These are phyloP conservation scores for Fusarium buxicola DNA, from an alignment of 2,329 filamentous ascomycete genomes.

Conservation along the genomic window DNA sequence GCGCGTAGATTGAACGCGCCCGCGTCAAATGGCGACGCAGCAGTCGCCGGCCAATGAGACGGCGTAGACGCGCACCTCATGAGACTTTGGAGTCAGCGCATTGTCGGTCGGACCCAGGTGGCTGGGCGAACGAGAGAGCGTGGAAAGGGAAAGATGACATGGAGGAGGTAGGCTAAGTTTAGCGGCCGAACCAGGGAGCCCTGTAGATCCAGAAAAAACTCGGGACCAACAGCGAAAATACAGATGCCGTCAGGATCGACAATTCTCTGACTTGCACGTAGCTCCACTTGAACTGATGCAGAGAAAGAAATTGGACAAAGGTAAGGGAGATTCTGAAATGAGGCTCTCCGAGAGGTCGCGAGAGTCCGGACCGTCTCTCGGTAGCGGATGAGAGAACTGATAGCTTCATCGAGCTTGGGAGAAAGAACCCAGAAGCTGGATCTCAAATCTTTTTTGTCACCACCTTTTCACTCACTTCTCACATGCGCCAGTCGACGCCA, in stretches of 20 bases:
- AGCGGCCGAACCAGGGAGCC: slow-evolving; percentile 37
- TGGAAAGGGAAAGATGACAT: slow-evolving; percentile 28
- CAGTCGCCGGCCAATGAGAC: slow-evolving; percentile 31
- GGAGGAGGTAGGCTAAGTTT: slow-evolving; percentile 35
- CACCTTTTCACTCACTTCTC: slow-evolving; percentile 41
- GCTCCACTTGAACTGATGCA: slow-evolving; percentile 32
- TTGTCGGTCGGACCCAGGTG: slow-evolving; percentile 34
- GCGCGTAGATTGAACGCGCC: slow-evolving; percentile 38
- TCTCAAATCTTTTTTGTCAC: slow-evolving; percentile 35
- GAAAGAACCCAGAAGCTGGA: background rate
- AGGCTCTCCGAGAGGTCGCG: slow-evolving; percentile 1
- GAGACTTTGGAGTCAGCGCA: slow-evolving; percentile 42
- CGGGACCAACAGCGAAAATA: slow-evolving; percentile 16
- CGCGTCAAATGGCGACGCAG: slow-evolving; percentile 42
- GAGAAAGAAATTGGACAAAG: slow-evolving; percentile 27
- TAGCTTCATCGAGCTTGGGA: background rate
- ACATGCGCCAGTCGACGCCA: slow-evolving; percentile 36
- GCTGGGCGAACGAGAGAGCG: slow-evolving; percentile 41
- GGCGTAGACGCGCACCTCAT: slow-evolving; percentile 39
- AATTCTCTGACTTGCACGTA: slow-evolving; percentile 16
- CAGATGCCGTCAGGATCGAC: slow-evolving; percentile 29
- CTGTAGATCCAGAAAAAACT: slow-evolving; percentile 36
- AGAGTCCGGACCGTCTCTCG: background rate
- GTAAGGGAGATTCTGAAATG: slow-evolving; percentile 16
- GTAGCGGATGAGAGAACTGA: slow-evolving; percentile 10